A percentile compares a stretch with the other conserved stretches of the same genome.
Conservation (phyloP, 2,329 filamentous ascomycete species). For the Metarhizium brunneum region DNA sequence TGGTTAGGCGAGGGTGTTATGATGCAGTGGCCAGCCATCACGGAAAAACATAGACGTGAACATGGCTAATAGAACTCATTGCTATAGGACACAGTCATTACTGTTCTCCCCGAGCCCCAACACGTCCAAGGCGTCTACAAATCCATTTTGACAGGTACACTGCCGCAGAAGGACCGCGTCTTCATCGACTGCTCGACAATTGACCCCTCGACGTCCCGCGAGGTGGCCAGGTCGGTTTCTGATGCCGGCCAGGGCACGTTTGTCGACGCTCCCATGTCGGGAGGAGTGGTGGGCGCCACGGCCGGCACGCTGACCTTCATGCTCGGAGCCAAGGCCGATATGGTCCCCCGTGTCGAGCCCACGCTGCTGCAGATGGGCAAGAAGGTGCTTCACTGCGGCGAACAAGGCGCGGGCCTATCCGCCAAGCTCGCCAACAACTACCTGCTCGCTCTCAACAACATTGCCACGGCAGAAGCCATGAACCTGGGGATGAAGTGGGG, state of each 20-base stretch:
- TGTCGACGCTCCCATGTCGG: conserved; percentile 94
- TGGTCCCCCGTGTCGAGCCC: conserved; percentile 56
- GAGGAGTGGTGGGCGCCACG: conserved; percentile 82
- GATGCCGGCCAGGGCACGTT: conserved; percentile 64
- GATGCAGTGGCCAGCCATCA: background rate
- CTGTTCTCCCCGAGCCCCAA: conserved; percentile 78
- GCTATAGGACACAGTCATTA: conserved; percentile 70
- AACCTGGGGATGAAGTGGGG: conserved; percentile 54
- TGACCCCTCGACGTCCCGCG: conserved; percentile 74
- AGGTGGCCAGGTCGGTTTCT: conserved; percentile 60
- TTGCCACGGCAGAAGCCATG: conserved; percentile 58
- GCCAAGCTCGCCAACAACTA: conserved; percentile 98
- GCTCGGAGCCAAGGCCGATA: conserved; percentile 60
- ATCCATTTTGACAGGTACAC: conserved; percentile 55
- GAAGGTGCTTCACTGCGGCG: conserved; percentile 76
- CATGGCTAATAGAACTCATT: background rate
- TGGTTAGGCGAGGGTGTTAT: too few relatives aligned
- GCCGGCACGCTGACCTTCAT: conserved; percentile 92
- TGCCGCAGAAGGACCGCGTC: conserved; percentile 52
- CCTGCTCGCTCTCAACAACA: conserved; percentile 87
- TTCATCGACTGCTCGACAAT: conserved; percentile 98
- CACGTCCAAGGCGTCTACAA: conserved; percentile 80
- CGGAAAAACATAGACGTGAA: background rate
- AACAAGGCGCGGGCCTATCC: conserved; percentile 74
- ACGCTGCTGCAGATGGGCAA: conserved; percentile 77